phyloP scores from a whole-genome alignment of 2,329 filamentous ascomycete species.

The Xylaria sp. region DNA sequence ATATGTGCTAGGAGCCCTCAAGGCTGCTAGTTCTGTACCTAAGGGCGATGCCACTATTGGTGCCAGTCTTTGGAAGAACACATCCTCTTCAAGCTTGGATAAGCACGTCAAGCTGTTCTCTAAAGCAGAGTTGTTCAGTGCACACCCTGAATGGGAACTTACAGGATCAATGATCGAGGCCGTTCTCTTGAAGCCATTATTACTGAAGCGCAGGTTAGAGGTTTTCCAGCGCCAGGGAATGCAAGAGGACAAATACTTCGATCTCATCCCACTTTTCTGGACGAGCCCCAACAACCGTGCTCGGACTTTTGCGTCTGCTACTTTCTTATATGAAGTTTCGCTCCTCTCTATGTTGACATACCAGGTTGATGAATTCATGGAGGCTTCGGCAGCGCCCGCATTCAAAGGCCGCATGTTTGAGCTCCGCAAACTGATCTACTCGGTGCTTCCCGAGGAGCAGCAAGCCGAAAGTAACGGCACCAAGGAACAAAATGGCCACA shows the following conservation, averaged over 20 bases:
- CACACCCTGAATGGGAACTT: slow-evolving; percentile 30
- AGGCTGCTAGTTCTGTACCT: slow-evolving; percentile 12
- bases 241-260: slow-evolving; percentile 35
- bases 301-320: slow-evolving; percentile 28
- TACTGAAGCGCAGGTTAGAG: slow-evolving; percentile 24
- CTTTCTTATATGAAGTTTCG: slow-evolving; percentile 32
- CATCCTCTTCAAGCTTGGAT: slow-evolving; percentile 8
- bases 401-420: slow-evolving; percentile 18
- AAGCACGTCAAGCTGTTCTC: slow-evolving; percentile 29
- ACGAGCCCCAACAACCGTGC: slow-evolving; percentile 30
- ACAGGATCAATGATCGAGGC: slow-evolving; percentile 31
- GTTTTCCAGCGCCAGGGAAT: slow-evolving; percentile 32
- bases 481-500: slow-evolving; percentile 6
- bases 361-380: slow-evolving; percentile 34
- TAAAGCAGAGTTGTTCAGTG: slow-evolving; percentile 26
- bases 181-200: slow-evolving; percentile 24
- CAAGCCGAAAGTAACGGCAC: not conserved
- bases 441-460: slow-evolving; percentile 15
- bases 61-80: slow-evolving; percentile 22
- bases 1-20: slow-evolving; percentile 31
- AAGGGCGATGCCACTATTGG: slow-evolving; percentile 14
- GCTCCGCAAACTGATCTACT: slow-evolving; percentile 23
- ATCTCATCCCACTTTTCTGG: slow-evolving; percentile 34
- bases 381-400: slow-evolving; percentile 26
- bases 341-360: slow-evolving; percentile 32